phyloP scores from a whole-genome alignment of 352 stramenopile genomes.

The Thalassiosira delicatula region DNA sequence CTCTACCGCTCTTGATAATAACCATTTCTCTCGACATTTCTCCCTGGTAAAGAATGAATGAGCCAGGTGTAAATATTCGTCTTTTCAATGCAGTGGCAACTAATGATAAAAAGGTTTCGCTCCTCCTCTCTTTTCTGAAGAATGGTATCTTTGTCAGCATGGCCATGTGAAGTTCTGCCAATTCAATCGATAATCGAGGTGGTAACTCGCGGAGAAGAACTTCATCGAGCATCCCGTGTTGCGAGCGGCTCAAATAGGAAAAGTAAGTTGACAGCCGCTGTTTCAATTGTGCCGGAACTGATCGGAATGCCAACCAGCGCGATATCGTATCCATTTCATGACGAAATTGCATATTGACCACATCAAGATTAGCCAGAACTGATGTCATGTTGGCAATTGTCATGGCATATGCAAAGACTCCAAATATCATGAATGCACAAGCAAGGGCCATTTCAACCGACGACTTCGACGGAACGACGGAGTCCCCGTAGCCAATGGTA shows the following conservation, averaged over 20 bases:
- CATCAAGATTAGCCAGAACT: constrained; percentile 72
- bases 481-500: constrained; percentile 79
- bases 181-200: too few species aligned
- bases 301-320: constrained; percentile 57
- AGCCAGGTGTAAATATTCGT: constrained; percentile 61
- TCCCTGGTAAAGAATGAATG: constrained; percentile 64
- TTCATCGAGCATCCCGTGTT: too few species aligned
- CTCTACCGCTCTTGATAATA: constrained; percentile 64
- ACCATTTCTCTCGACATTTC: constrained; percentile 70
- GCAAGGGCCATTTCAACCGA: constrained; percentile 67
- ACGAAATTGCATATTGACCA: constrained; percentile 68
- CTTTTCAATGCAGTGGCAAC: constrained; percentile 52
- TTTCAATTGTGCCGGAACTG: constrained; percentile 52
- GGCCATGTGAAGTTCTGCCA: too few species aligned
- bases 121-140: constrained; percentile 60
- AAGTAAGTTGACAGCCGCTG: too few species aligned
- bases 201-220: too few species aligned
- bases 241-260: too few species aligned
- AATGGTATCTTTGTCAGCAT: constrained; percentile 76
- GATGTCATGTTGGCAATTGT: constrained; percentile 81
- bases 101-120: constrained; percentile 47
- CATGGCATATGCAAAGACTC: constrained; percentile 67
- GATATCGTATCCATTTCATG: constrained; percentile 71
- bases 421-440: constrained; percentile 68
- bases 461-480: constrained; percentile 66